A percentile compares a stretch with the other conserved stretches of the same genome.
phyloP scores from a whole-genome alignment of 768 basidiomycete species.

The Sarcodon aspratus region DNA sequence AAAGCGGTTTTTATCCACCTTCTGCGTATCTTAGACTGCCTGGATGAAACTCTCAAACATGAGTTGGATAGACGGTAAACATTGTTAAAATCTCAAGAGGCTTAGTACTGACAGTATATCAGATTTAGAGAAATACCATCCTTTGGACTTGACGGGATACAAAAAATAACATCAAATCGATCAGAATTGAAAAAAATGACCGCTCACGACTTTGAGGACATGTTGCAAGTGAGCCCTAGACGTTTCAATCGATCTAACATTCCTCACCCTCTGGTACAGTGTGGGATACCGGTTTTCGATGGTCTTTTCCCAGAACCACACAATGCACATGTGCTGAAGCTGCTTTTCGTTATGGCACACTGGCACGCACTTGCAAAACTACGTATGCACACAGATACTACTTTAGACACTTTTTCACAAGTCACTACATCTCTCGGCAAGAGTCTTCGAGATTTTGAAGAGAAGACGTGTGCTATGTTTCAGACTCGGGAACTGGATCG shows the following conservation, averaged over 20 bases:
- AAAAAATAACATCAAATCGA: conserved; percentile 9
- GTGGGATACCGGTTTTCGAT: conserved; percentile 22
- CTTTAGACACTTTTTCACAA: conserved; percentile 9
- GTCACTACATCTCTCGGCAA: conserved; percentile 8
- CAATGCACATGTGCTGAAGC: conserved; percentile 8
- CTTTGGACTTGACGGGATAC: conserved; percentile 14
- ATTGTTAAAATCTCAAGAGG: not conserved
- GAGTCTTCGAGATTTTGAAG: conserved; percentile 13
- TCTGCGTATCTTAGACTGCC: conserved; percentile 16
- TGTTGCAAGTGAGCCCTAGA: conserved; percentile 11
- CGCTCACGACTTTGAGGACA: conserved; percentile 14
- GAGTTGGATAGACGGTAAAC: conserved; percentile 15
- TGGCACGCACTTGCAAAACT: conserved; percentile 27
- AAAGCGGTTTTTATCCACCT: conserved; percentile 26
- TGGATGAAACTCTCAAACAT: conserved; percentile 7
- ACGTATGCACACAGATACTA: conserved; percentile 19
- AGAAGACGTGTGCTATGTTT: conserved; percentile 14
- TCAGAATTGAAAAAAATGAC: conserved; percentile 15
- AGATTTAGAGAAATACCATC: conserved; percentile 12
- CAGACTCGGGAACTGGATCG: conserved; percentile 14
- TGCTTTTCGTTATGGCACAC: conserved; percentile 14
- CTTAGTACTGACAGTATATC: not conserved
- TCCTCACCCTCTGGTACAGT: conserved; percentile 9
- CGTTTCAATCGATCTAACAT: no score
- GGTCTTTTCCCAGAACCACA: conserved; percentile 17